Evolutionary conservation across 768 basidiomycete species (phyloP).

Genomic region (Mycena olivaceomarginata): DNA sequence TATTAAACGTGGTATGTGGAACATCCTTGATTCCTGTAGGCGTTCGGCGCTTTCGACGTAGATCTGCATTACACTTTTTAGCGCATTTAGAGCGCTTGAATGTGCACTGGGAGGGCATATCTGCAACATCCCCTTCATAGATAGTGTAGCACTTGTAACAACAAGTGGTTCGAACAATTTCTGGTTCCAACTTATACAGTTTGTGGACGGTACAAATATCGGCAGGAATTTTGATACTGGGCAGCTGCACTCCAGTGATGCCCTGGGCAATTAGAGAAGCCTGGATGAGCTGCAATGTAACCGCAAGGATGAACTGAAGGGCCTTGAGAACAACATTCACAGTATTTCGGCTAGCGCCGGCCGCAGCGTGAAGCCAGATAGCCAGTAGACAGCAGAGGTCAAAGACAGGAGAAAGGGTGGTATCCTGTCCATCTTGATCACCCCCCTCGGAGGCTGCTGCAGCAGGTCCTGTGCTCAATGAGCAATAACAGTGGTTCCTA

Average conservation of each 20-base stretch:
- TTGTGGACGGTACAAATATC: conserved; percentile 13
- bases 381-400: background rate
- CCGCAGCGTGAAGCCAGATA: background rate
- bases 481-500: background rate
- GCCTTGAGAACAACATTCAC: conserved; percentile 18
- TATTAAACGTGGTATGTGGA: conserved; percentile 3
- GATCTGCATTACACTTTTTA: background rate
- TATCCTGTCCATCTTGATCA: background rate
- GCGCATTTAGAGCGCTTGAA: conserved; percentile 16
- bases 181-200: background rate
- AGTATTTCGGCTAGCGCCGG: conserved; percentile 7
- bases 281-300: conserved; percentile 7
- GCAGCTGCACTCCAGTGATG: background rate
- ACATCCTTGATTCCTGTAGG: conserved; percentile 14
- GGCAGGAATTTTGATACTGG: background rate
- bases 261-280: conserved; percentile 12
- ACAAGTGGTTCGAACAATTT: background rate
- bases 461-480: background rate
- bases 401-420: conserved; percentile 1
- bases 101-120: conserved; percentile 18
- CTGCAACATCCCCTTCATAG: background rate
- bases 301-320: conserved; percentile 11
- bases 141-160: conserved; percentile 13
- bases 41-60: conserved; percentile 10
- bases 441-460: background rate